These are phyloP conservation scores for Immersiporthe knoxdaviesiana DNA, from an alignment of 2,329 filamentous ascomycete species.

Conservation along the genomic window DNA sequence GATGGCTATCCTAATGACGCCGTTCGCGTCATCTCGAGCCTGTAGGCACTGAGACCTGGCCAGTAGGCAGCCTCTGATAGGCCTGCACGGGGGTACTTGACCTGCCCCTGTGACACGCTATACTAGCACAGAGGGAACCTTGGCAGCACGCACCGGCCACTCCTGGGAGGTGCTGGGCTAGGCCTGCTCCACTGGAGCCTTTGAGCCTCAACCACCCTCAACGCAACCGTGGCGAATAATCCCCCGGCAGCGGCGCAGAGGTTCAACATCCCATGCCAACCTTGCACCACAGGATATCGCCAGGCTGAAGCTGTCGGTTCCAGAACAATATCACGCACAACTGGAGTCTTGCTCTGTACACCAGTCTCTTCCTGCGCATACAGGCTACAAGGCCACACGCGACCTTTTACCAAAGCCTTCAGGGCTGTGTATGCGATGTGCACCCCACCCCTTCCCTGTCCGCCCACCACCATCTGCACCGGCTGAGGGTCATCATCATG, in stretches of 20 bases:
- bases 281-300: not conserved
- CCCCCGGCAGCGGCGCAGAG: not conserved
- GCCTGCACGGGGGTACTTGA: not conserved
- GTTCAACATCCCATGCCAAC: not conserved
- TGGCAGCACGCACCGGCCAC: not conserved
- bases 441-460: not conserved
- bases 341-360: not conserved
- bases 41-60: not conserved
- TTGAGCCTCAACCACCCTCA: not conserved
- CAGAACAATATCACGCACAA: not conserved
- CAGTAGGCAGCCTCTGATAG: not conserved
- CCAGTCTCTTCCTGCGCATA: not conserved
- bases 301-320: not conserved
- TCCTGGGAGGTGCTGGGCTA: not conserved
- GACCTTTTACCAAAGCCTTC: not conserved
- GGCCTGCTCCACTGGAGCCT: not conserved
- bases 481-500: conserved; percentile 49
- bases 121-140: not conserved
- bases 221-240: not conserved
- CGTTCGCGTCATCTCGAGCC: conserved; percentile 10
- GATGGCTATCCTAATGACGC: conserved; percentile 6
- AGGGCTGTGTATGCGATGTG: conserved; percentile 14
- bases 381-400: not conserved
- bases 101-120: conserved; percentile 4
- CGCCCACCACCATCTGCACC: not conserved